Base-by-base conservation (phyloP, 257 asterid genomes). In the Rehmannia glutinosa region DNA sequence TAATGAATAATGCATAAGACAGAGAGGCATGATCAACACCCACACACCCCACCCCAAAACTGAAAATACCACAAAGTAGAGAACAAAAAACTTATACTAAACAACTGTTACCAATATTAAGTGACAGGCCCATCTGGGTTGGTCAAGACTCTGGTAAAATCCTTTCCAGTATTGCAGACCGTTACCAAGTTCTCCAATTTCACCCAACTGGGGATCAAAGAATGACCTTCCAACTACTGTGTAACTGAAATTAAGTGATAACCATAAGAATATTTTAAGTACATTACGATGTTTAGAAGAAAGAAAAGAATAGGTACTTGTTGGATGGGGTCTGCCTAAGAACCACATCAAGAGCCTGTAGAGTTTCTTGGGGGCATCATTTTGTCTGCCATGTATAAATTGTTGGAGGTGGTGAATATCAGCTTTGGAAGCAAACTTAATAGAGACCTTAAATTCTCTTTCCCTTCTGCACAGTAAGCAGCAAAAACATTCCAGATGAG, bases 81-180 rank as follows among this genome's bases (percentile, higher is more conserved):
- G 15, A 65, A 17, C 21, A 23, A 8, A 20, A 32, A 62, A 62
- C 5, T 27, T 15, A 27, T 20, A 38, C 12, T 5, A 33, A 45
- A 32, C 17, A 23, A 33, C 3, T 15, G 1, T 4, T 84, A 89
- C 98, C 96, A 1, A 92, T 81, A 25, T 92, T 92, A 0, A 92
- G 76, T 0, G 98, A 88, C 1, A 90, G 83, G 0, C 98, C 98
- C 96, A 92, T 92, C 72, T 92, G 98, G 3, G 95, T 83, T 6
- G 96, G 97, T 1, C 97, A 1, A 92, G 83, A 28, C 97, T 90
- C 58, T 90, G 97, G 53, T 87, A 92, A 60, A 80, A 92, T 0
- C 98, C 97, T 69, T 70, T 83, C 95, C 96, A 92, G 33, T 84
- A 86, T 13, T 83, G 80, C 0, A 90, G 7, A 4, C 98, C 96